Evolutionary conservation across 768 basidiomycete genomes (phyloP), one percentile per base, ranked within the genome.

Genomic region (Russula earlei): DNA sequence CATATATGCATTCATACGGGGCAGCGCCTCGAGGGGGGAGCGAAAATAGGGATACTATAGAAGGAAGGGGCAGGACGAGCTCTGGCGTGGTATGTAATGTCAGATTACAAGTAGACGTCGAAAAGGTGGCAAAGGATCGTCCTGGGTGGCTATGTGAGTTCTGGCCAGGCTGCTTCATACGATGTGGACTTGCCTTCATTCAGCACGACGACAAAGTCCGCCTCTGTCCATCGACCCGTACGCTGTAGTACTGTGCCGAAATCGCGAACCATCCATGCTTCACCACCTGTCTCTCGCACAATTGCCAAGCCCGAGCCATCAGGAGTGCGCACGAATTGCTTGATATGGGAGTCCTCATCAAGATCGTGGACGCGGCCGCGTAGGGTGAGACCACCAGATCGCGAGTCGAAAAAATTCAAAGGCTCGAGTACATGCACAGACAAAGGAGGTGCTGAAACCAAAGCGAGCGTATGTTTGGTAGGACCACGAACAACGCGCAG

Each of bases 231-330:
- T 42, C 65, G 69, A n/a, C 69, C 72, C 11, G 74, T 72, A 52
- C 77, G 74, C 15, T 71, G 65, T 38, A 88, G 66, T 56, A 74
- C 74, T 29, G 72, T 69, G 11, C 79, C 80, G 46, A 71, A 67
- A 42, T 76, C 74, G 8, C 68, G 67, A 54, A 81, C 71, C 61
- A 71, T 74, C 84, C 85, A 90, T 1, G 77, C 73, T 64, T 90
- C 85, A 6, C 83, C 84, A 9, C 72, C 71, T 4, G 80, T 79
- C 40, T 74, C 68, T 42, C 86, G 80, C 31, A 85, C 70, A 14
- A 85, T 79, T 12, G 80, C 87, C 34, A 92, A 76, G 6, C 86
- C 89, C 50, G 75, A 76, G 1, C 90, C 90, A 56, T 90, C 85
- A 1, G 87, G 84, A 3, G 89, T 91, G 58, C 90, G 77, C 36